Percentiles rank a stretch among this genome's conserved stretches.
These are phyloP conservation scores for Monilinia fructigena DNA, from an alignment of 2,329 filamentous ascomycete species.

Conservation along the genomic window DNA sequence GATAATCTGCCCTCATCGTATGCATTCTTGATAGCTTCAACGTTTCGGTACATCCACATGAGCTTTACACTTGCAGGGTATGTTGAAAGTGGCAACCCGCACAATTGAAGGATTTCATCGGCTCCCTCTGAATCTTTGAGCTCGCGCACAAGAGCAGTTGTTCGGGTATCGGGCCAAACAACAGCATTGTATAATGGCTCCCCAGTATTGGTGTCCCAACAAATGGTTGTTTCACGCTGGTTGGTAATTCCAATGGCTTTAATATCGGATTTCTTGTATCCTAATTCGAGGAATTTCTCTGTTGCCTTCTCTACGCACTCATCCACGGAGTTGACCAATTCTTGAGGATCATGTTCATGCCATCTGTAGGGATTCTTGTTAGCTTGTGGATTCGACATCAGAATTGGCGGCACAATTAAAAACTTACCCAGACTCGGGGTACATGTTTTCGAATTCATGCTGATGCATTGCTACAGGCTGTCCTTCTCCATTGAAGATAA, in stretches of 20 bases:
- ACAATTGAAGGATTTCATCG: conserved; percentile 64
- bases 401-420: background rate
- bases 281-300: conserved; percentile 64
- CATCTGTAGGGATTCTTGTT: conserved; percentile 53
- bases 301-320: conserved; percentile 74
- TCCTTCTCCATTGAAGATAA: conserved; percentile 81
- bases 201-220: conserved; percentile 76
- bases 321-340: conserved; percentile 70
- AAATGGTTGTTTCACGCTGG: conserved; percentile 70
- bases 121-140: conserved; percentile 66
- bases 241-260: conserved; percentile 69
- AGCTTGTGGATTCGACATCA: conserved; percentile 17
- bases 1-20: conserved; percentile 71
- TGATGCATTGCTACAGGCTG: conserved; percentile 80
- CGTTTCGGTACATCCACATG: conserved; percentile 71
- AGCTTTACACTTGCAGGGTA: conserved; percentile 80
- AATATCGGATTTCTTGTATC: conserved; percentile 66
- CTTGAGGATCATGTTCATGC: conserved; percentile 80
- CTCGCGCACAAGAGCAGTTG: conserved; percentile 68
- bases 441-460: conserved; percentile 81
- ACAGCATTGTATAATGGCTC: conserved; percentile 78
- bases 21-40: conserved; percentile 63
- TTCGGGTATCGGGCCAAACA: conserved; percentile 82
- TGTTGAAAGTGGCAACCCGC: conserved; percentile 76
- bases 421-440: conserved; percentile 79